phyloP scores from a whole-genome alignment of 176 grass and related monocot species.

The Eremochloa ophiuroides region DNA sequence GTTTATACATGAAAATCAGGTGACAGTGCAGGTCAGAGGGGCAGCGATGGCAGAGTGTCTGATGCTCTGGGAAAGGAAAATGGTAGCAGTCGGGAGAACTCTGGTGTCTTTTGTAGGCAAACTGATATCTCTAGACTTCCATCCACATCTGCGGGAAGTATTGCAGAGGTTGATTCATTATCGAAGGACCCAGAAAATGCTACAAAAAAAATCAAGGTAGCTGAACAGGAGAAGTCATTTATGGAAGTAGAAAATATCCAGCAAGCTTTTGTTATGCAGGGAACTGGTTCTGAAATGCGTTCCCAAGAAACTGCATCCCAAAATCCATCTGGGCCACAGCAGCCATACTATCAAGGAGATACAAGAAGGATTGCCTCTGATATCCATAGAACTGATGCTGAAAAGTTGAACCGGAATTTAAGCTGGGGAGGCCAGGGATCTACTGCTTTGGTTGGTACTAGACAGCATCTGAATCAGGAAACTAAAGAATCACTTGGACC shows the following conservation, averaged over 20 bases:
- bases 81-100: conserved; percentile 60
- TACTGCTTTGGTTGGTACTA: conserved; percentile 38
- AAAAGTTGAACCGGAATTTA: conserved; percentile 43
- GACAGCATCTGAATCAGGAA: conserved; percentile 37
- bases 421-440: conserved; percentile 38
- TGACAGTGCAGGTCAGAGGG: conserved; percentile 47
- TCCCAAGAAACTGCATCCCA: conserved; percentile 38
- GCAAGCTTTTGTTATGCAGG: conserved; percentile 36
- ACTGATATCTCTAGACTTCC: conserved; percentile 50
- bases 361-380: conserved; percentile 30
- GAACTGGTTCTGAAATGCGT: conserved; percentile 38
- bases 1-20: conserved; percentile 46
- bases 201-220: conserved; percentile 58
- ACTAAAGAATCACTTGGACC: conserved; percentile 37
- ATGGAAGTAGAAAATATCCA: conserved; percentile 54
- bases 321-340: conserved; percentile 21
- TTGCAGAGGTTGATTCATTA: conserved; percentile 65
- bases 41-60: conserved; percentile 64
- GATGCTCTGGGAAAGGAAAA: conserved; percentile 75
- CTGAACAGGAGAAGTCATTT: conserved; percentile 50
- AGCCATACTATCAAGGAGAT: conserved; percentile 41
- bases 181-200: conserved; percentile 59
- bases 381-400: conserved; percentile 31
- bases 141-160: conserved; percentile 71
- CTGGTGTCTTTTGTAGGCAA: conserved; percentile 52